Percentiles rank a stretch among this genome's conserved stretches.
Evolutionary conservation across 2,329 filamentous ascomycete genomes (phyloP).

Genomic region (Penicillium sp.): DNA sequence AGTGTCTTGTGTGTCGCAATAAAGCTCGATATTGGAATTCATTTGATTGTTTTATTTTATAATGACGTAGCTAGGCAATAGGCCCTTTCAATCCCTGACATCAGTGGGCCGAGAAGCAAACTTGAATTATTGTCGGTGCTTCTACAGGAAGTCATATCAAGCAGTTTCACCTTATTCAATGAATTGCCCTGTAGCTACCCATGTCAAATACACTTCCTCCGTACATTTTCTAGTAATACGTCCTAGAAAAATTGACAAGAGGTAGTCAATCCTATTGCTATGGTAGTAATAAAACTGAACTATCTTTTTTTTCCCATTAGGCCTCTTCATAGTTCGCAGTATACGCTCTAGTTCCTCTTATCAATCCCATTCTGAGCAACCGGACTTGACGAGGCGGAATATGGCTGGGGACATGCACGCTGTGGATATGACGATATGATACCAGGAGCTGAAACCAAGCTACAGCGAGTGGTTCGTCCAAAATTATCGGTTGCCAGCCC

Average conservation of each 20-base stretch:
- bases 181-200: neutral
- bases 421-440: neutral
- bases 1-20: neutral
- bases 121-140: neutral
- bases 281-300: neutral
- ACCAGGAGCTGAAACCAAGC: constrained; percentile 7
- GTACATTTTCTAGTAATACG: neutral
- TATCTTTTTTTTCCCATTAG: neutral
- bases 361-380: neutral
- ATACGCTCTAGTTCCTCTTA: neutral
- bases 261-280: neutral
- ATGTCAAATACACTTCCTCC: neutral
- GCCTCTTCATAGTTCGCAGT: neutral
- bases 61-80: neutral
- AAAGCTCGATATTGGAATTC: neutral
- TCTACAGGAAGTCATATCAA: neutral
- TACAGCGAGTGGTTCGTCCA: neutral
- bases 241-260: neutral
- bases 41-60: neutral
- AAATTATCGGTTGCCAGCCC: constrained; percentile 31
- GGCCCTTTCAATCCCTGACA: neutral
- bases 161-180: neutral
- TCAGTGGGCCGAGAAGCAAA: neutral
- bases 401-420: neutral
- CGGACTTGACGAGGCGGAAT: neutral